phyloP scores from a whole-genome alignment of 169 alveolate species.

The Plasmodium gallinaceum region DNA sequence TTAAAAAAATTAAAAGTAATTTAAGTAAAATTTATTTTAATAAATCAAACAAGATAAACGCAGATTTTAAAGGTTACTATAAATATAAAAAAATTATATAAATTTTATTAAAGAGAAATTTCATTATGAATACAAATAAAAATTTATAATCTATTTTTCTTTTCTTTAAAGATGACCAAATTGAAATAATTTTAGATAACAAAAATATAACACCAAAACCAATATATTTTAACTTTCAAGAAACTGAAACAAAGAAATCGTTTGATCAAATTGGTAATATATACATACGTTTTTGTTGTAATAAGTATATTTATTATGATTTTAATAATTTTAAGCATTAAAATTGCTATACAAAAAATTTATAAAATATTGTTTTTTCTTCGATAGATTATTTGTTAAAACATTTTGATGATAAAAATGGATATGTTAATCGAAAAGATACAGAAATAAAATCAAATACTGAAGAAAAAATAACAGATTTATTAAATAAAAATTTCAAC shows the following conservation, averaged over 20 bases:
- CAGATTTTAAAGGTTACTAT: slow-evolving; percentile 67
- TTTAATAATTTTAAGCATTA: too few relatives aligned
- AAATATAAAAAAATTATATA: neutral
- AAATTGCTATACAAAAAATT: too few relatives aligned
- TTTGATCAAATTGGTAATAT: slow-evolving; percentile 73
- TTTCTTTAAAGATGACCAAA: slow-evolving; percentile 56
- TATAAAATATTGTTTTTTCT: neutral
- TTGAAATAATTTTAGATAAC: slow-evolving; percentile 70
- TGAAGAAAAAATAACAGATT: slow-evolving; percentile 22
- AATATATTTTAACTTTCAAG: slow-evolving; percentile 70
- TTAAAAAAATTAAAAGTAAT: slow-evolving; percentile 61
- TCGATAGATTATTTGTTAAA: slow-evolving; percentile 43
- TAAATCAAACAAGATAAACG: slow-evolving; percentile 59
- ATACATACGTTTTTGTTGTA: neutral
- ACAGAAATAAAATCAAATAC: neutral
- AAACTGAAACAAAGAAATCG: slow-evolving; percentile 66
- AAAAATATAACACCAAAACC: slow-evolving; percentile 76
- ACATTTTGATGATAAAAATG: slow-evolving; percentile 74
- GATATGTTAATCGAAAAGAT: slow-evolving; percentile 39
- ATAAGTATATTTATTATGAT: too few relatives aligned
- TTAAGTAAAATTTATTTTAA: slow-evolving; percentile 65
- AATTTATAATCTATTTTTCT: neutral
- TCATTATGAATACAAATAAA: neutral
- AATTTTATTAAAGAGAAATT: slow-evolving; percentile 1
- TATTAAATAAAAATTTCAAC: slow-evolving; percentile 15